These are phyloP conservation scores for Protostelium mycophagum DNA, from an alignment of 78 protist species.

Conservation along the genomic window DNA sequence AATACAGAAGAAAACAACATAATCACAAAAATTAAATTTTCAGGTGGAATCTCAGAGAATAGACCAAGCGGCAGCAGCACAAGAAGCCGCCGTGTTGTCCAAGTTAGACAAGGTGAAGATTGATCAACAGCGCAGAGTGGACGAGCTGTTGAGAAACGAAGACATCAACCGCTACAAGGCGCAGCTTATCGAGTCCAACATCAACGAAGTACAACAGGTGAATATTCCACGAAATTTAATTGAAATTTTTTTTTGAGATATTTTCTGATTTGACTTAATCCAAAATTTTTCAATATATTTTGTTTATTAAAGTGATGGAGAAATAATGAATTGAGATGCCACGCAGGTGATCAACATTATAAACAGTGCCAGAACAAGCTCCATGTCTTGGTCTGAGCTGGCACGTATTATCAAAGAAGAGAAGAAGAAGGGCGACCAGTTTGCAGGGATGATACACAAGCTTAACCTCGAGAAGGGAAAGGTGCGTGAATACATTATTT, in stretches of 20 bases:
- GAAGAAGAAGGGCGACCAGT: slow-evolving; percentile 49
- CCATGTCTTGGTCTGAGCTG: slow-evolving; percentile 84
- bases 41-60: slow-evolving; percentile 65
- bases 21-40: too few species aligned
- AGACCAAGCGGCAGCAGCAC: slow-evolving; percentile 59
- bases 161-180: slow-evolving; percentile 48
- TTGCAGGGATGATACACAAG: slow-evolving; percentile 65
- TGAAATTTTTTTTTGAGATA: too few species aligned
- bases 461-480: slow-evolving; percentile 51
- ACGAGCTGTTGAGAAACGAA: slow-evolving; percentile 48
- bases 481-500: neutral
- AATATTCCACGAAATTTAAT: too few species aligned
- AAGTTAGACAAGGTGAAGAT: slow-evolving; percentile 68
- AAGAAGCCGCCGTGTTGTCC: slow-evolving; percentile 47
- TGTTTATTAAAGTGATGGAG: slow-evolving; percentile 4
- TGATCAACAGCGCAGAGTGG: slow-evolving; percentile 74
- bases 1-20: too few species aligned
- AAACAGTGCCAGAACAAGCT: slow-evolving; percentile 36
- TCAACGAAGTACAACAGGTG: slow-evolving; percentile 44
- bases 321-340: too few species aligned
- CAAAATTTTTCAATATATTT: neutral
- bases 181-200: slow-evolving; percentile 65
- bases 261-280: neutral
- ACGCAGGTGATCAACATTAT: slow-evolving; percentile 56
- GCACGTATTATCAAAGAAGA: slow-evolving; percentile 22